Percentiles rank a stretch among this genome's conserved stretches.
Conservation (phyloP, 768 basidiomycete species). For the Leucocoprinus leucothites region DNA sequence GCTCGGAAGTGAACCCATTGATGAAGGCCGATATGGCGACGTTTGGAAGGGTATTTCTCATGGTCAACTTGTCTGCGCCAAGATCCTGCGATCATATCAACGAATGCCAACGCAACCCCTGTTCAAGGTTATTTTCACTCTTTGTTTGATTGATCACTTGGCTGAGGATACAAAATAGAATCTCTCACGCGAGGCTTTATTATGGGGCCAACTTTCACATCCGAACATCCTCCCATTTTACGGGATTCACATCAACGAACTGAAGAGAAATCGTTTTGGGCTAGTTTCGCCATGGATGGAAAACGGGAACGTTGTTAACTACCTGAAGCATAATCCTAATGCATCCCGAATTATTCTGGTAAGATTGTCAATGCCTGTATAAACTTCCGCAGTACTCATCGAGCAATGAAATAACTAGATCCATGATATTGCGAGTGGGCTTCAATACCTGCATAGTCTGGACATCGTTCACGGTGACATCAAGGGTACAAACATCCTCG, state of each 20-base stretch:
- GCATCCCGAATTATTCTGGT: constrained; percentile 11
- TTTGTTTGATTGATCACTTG: not conserved
- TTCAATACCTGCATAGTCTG: constrained; percentile 14
- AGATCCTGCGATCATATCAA: constrained; percentile 24
- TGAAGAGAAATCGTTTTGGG: constrained; percentile 7
- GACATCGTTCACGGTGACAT: constrained; percentile 14
- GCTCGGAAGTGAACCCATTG: constrained; percentile 14
- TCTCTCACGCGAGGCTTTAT: constrained; percentile 14
- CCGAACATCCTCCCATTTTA: constrained; percentile 19
- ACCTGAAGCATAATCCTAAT: constrained; percentile 9
- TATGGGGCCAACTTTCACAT: constrained; percentile 17
- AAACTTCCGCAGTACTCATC: not conserved
- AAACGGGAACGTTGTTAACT: constrained; percentile 15
- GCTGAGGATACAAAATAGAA: not conserved
- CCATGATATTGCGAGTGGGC: constrained; percentile 13
- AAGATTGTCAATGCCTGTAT: not conserved
- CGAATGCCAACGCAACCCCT: constrained; percentile 17
- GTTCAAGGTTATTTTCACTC: constrained; percentile 19
- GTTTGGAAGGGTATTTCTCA: constrained; percentile 25
- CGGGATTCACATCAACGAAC: constrained; percentile 13
- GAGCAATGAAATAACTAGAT: constrained; percentile 4
- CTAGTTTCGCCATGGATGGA: constrained; percentile 19
- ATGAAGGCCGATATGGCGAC: constrained; percentile 26
- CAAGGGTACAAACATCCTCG: constrained; percentile 15
- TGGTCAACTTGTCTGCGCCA: constrained; percentile 22